Percentiles rank a stretch among this genome's conserved stretches.
Conservation (phyloP, 2,329 filamentous ascomycete genomes). For the Monilinia fructicola region DNA sequence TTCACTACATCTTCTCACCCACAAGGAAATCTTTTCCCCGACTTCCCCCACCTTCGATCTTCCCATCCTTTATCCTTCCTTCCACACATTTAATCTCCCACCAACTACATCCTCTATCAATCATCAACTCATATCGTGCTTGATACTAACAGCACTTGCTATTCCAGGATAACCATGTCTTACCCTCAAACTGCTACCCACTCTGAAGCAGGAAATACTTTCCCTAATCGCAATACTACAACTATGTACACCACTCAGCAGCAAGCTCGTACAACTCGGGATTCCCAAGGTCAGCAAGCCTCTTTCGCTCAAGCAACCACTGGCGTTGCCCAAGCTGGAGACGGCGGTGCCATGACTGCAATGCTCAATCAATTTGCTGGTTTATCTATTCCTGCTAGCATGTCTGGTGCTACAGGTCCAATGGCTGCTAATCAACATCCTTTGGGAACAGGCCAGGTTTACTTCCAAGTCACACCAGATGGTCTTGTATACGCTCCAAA, state of each 20-base stretch:
- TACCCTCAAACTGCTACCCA: conserved; percentile 39
- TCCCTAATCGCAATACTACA: conserved; percentile 33
- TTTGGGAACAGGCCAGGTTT: conserved; percentile 41
- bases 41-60: background rate
- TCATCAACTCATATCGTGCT: conserved; percentile 14
- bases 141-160: conserved; percentile 27
- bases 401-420: conserved; percentile 39
- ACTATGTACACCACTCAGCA: conserved; percentile 38
- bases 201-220: conserved; percentile 32
- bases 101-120: conserved; percentile 21
- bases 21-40: background rate
- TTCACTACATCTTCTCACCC: conserved; percentile 11
- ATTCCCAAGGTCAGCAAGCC: conserved; percentile 35
- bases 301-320: conserved; percentile 31
- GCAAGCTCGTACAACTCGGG: conserved; percentile 36
- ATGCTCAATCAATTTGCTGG: conserved; percentile 39
- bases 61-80: background rate
- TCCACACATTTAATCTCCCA: conserved; percentile 6
- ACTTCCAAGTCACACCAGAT: conserved; percentile 31
- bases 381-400: conserved; percentile 40
- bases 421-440: conserved; percentile 38
- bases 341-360: conserved; percentile 31
- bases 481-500: conserved; percentile 32
- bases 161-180: conserved; percentile 40
- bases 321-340: conserved; percentile 31